phyloP scores from a whole-genome alignment of 768 basidiomycete genomes.

The Mycena chlorophos region DNA sequence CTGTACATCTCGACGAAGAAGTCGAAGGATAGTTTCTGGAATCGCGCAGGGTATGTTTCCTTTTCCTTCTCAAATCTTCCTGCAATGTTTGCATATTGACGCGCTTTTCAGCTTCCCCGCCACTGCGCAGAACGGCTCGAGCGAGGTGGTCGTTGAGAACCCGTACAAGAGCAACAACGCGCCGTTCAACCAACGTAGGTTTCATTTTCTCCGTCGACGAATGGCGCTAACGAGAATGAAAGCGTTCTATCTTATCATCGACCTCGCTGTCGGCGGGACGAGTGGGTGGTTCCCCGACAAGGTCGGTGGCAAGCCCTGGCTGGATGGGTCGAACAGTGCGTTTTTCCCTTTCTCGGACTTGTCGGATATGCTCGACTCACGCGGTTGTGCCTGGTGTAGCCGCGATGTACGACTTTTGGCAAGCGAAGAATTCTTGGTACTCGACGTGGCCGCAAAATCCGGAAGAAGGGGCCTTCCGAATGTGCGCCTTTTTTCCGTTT shows the following conservation, averaged over 20 bases:
- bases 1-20: conserved; percentile 57
- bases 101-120: conserved; percentile 57
- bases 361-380: neutral
- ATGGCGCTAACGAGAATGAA: conserved; percentile 32
- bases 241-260: conserved; percentile 79
- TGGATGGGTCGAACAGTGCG: conserved; percentile 58
- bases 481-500: conserved; percentile 46
- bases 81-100: conserved; percentile 51
- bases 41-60: conserved; percentile 46
- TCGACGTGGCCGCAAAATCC: conserved; percentile 65
- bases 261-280: conserved; percentile 78
- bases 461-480: conserved; percentile 64
- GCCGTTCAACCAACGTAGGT: conserved; percentile 79
- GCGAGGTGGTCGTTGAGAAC: conserved; percentile 53
- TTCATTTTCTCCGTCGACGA: neutral
- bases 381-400: conserved; percentile 22
- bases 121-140: conserved; percentile 57
- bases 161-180: conserved; percentile 70
- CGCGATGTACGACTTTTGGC: conserved; percentile 75
- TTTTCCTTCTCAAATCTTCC: conserved; percentile 59
- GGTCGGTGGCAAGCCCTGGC: conserved; percentile 74
- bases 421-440: conserved; percentile 61
- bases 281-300: conserved; percentile 89
- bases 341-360: conserved; percentile 18
- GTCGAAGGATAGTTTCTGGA: conserved; percentile 62